Evolutionary conservation across 2,329 filamentous ascomycete genomes (phyloP).

Genomic region (Bipolaris zeicola): DNA sequence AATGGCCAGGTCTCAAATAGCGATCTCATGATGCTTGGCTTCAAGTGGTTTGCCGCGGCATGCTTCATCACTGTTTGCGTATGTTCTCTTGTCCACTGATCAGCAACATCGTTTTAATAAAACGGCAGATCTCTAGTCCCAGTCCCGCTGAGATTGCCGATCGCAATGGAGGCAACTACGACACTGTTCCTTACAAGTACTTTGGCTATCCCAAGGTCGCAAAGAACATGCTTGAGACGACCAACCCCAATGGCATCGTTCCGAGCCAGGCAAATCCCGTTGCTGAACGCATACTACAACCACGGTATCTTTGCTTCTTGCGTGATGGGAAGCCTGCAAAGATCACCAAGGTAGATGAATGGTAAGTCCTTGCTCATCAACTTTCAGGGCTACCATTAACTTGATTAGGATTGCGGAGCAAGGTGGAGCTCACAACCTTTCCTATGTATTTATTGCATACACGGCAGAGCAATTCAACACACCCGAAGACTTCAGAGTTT

Average conservation of each 20-base stretch:
- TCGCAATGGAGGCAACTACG: slow-evolving; percentile 34
- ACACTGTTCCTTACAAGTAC: slow-evolving; percentile 36
- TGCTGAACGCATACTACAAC: slow-evolving; percentile 34
- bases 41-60: slow-evolving; percentile 40
- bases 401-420: slow-evolving; percentile 25
- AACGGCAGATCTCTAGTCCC: slow-evolving; percentile 30
- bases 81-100: slow-evolving; percentile 5
- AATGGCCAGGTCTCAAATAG: slow-evolving; percentile 25
- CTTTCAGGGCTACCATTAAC: not conserved
- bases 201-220: slow-evolving; percentile 41
- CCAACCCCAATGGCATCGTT: slow-evolving; percentile 7
- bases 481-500: slow-evolving; percentile 30
- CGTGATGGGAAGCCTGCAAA: slow-evolving; percentile 23
- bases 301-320: slow-evolving; percentile 40
- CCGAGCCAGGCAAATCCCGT: slow-evolving; percentile 29
- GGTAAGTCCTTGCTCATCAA: slow-evolving; percentile 7
- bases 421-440: slow-evolving; percentile 27
- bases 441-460: slow-evolving; percentile 52
- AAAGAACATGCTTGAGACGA: slow-evolving; percentile 36
- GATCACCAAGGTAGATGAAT: slow-evolving; percentile 36
- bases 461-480: slow-evolving; percentile 50
- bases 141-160: slow-evolving; percentile 15
- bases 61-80: slow-evolving; percentile 33
- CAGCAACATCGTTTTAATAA: not conserved
- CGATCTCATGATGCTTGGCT: slow-evolving; percentile 31